These are phyloP conservation scores for Microcera coccophila DNA, from an alignment of 2,329 filamentous ascomycete genomes.

Conservation along the genomic window DNA sequence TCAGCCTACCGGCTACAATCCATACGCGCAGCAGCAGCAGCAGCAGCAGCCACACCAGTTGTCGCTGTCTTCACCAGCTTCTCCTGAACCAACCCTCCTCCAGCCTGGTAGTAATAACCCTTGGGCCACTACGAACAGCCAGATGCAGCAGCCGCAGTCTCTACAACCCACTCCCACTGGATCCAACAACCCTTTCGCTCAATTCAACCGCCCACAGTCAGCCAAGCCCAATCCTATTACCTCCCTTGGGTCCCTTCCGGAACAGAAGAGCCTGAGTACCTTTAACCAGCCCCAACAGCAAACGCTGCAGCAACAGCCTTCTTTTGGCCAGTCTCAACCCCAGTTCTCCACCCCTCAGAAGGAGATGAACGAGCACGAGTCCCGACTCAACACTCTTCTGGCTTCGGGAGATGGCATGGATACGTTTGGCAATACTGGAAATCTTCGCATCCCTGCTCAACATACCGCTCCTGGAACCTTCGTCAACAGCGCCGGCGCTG, in stretches of 20 bases:
- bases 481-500: constrained; percentile 87
- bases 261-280: constrained; percentile 71
- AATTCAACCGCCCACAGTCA: constrained; percentile 60
- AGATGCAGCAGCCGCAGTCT: constrained; percentile 53
- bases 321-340: constrained; percentile 29
- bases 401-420: constrained; percentile 88
- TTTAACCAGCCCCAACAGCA: constrained; percentile 50
- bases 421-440: constrained; percentile 95
- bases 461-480: constrained; percentile 96
- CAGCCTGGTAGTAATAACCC: constrained; percentile 90
- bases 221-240: constrained; percentile 55
- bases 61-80: constrained; percentile 38
- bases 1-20: constrained; percentile 53
- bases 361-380: constrained; percentile 60
- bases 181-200: constrained; percentile 96
- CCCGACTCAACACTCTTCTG: constrained; percentile 81
- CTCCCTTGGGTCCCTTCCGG: constrained; percentile 70
- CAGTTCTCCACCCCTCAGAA: constrained; percentile 44
- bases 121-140: constrained; percentile 66
- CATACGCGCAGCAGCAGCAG: constrained; percentile 45
- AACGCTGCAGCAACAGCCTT: constrained; percentile 38
- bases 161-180: constrained; percentile 83
- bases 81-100: constrained; percentile 58
- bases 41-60: constrained; percentile 39
- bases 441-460: constrained; percentile 90